Evolutionary conservation across 352 stramenopile genomes (phyloP), one percentile per base, ranked within the genome.

Genomic region (Phytophthora citrophthora): DNA sequence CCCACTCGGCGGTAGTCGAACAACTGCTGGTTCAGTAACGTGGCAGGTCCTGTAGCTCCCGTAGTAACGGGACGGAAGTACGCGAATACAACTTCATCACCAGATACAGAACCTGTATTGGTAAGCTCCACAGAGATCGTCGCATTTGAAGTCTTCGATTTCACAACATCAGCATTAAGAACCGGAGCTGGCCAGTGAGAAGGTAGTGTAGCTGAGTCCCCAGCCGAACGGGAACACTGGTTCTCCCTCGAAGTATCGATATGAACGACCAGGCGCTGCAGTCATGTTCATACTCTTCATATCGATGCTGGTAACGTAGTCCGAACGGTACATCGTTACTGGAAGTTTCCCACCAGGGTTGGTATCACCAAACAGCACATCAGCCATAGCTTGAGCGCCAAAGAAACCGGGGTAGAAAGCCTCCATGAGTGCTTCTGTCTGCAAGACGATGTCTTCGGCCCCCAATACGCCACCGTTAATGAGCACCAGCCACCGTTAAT

Each of bases 271-370:
- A 24, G 43, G 43, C 8, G 23, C 2, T 23, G n/a, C 20, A 34
- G 23, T 50, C 43, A 36, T 50, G 43, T 31, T 34, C 43, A 50
- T 50, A 50, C 43, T 50, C 43, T 50, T 50, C 43, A 50, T 50
- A 15, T 50, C 24, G 4, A 50, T 12, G 43, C 23, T 23, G 23
- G 23, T 26, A 34, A 50, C 43, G 11, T 50, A 50, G 43, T 50
- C 43, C 23, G 43, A 50, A 26, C 43, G 43, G 13, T 50, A 36
- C 43, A 50, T 50, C 12, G 43, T 50, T 3, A 50, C 43, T 12
- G 43, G 43, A 12, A 50, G 43, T 34, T 50, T 50, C 4, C 23
- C 43, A 34, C 43, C 24, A 16, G 43, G 43, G n/a, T 50, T 50
- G 2, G 10, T 18, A 18, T 34, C 24, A 4, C 43, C 43, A 23